Conservation (phyloP, 2,329 filamentous ascomycete genomes). For the Alternaria conjuncta region DNA sequence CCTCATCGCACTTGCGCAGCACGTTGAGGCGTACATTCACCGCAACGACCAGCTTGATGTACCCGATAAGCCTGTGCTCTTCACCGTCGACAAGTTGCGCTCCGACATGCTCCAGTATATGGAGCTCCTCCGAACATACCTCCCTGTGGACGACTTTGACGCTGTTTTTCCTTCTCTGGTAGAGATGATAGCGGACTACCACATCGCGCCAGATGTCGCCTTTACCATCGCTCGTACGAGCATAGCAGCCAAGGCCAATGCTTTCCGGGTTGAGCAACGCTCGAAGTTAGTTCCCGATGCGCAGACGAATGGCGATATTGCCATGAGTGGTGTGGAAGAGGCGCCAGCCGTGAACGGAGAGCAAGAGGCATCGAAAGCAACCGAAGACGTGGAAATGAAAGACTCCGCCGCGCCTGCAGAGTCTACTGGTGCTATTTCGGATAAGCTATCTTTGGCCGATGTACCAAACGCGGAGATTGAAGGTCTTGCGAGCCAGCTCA, state of each 20-base stretch:
- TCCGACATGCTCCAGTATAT: constrained; percentile 85
- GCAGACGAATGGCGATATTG: constrained; percentile 60
- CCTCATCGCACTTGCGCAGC: constrained; percentile 88
- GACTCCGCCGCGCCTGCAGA: constrained; percentile 29
- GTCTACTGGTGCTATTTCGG: neutral
- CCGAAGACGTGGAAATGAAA: constrained; percentile 51
- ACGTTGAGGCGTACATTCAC: constrained; percentile 85
- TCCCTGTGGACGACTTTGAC: constrained; percentile 79
- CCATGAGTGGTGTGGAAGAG: constrained; percentile 35
- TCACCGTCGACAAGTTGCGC: constrained; percentile 89
- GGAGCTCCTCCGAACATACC: constrained; percentile 82
- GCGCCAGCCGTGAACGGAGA: constrained; percentile 9
- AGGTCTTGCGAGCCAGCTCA: constrained; percentile 73
- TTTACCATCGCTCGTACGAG: constrained; percentile 83
- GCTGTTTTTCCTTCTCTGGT: constrained; percentile 75
- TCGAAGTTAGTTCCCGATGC: constrained; percentile 18
- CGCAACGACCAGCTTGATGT: constrained; percentile 74
- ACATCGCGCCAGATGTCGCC: constrained; percentile 78
- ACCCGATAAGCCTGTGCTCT: constrained; percentile 87
- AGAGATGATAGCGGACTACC: constrained; percentile 76
- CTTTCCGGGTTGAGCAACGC: constrained; percentile 42
- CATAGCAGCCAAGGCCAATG: constrained; percentile 59
- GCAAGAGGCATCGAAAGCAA: neutral
- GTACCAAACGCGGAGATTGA: constrained; percentile 73
- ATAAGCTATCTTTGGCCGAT: constrained; percentile 1